Conservation (phyloP, 495 filamentous ascomycete species). For the Parmelia sp. region DNA sequence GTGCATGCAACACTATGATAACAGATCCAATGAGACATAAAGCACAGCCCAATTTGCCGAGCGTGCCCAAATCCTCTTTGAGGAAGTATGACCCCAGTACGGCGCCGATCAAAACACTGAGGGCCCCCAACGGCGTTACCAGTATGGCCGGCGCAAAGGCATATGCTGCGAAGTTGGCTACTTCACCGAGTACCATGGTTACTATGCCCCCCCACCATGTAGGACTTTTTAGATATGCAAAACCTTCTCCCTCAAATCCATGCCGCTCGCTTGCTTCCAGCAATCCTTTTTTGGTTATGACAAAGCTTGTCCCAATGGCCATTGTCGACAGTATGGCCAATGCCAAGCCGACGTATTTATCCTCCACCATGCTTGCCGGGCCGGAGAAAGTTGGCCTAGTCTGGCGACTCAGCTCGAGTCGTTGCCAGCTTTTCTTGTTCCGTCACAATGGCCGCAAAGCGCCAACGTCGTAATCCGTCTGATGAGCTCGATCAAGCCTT, state of each 20-base stretch:
- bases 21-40: constrained; percentile 94
- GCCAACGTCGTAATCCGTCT: constrained; percentile 15
- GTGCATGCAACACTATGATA: constrained; percentile 95
- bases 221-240: constrained; percentile 83
- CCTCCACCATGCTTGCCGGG: constrained; percentile 24
- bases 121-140: constrained; percentile 86
- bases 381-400: background rate
- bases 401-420: background rate
- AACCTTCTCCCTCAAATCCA: constrained; percentile 96
- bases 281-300: constrained; percentile 91
- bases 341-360: constrained; percentile 82
- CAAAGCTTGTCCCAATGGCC: constrained; percentile 89
- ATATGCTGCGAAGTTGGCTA: constrained; percentile 95
- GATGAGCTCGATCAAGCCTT: background rate
- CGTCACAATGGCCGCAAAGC: constrained; percentile 2
- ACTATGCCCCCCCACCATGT: constrained; percentile 93
- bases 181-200: constrained; percentile 78
- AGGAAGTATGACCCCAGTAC: constrained; percentile 93
- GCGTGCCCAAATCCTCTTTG: constrained; percentile 74
- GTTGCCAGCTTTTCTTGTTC: constrained; percentile 3
- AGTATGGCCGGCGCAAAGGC: constrained; percentile 96
- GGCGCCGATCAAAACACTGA: constrained; percentile 91
- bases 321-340: constrained; percentile 87
- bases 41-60: constrained; percentile 92
- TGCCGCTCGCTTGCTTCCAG: constrained; percentile 82